These are phyloP conservation scores for Sclerotinia minor DNA, from an alignment of 2,329 filamentous ascomycete genomes.

Conservation along the genomic window DNA sequence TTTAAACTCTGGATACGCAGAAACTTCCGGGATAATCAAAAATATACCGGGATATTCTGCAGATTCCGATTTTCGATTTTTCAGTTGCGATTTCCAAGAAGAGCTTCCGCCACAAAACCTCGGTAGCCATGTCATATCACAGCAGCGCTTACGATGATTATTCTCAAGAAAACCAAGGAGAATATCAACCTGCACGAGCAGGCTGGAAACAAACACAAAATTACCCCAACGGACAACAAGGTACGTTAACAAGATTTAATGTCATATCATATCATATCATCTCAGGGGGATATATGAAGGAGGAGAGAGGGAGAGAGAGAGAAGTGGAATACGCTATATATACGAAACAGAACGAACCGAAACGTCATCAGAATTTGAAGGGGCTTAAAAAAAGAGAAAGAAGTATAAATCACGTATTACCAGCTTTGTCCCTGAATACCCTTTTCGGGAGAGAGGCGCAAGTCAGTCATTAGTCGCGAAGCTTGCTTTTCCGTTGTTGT, in stretches of 20 bases:
- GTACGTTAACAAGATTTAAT: background rate
- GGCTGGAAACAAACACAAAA: conserved; percentile 20
- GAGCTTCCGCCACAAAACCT: conserved; percentile 1
- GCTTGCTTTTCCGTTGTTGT: background rate
- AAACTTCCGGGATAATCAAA: background rate
- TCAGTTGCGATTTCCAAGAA: background rate
- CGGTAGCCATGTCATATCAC: conserved; percentile 15
- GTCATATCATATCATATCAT: too few species aligned
- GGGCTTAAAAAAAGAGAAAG: background rate
- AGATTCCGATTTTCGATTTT: background rate
- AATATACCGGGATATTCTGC: background rate
- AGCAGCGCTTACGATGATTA: conserved; percentile 10
- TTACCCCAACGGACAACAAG: conserved; percentile 1
- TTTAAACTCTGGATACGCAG: background rate
- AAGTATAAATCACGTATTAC: background rate
- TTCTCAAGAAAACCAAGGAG: background rate
- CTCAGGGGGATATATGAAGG: background rate
- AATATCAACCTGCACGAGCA: conserved; percentile 23
- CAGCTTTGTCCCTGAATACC: background rate
- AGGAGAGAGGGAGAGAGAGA: too few species aligned
- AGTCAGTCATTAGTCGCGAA: background rate
- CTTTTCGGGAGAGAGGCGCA: conserved; percentile 3
- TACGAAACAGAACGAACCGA: too few species aligned
- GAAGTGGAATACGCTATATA: background rate
- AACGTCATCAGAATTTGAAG: background rate